Base-by-base conservation (phyloP, 2,329 filamentous ascomycete genomes). In the Epichloe glyceriae region DNA sequence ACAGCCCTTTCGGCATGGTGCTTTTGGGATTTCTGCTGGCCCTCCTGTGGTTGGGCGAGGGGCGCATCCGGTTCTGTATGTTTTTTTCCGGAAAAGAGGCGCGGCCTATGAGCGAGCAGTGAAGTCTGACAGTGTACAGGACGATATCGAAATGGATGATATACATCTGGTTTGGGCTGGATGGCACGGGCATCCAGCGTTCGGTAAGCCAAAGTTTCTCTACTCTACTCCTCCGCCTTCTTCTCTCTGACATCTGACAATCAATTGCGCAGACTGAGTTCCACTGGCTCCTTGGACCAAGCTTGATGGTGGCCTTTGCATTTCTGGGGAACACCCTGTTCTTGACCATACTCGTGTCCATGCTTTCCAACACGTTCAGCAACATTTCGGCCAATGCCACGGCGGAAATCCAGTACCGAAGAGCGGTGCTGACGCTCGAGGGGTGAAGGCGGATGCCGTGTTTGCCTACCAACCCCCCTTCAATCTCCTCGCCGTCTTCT, bases 141-240 rank as follows among this genome's bases (percentile, higher is more conserved):
- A 86, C 83, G 1, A 89, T 93, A 54, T 81, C 81, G 43, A 89
- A 90, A 66, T 94, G 88, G 88, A 91, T 94, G 86, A 77, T 93
- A 2, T 93, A 86, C 77, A 90, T 94, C 56, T 94, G 88, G 88
- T 93, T 94, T 61, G 88, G 88, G 2, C 77, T 94, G 2, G 88
- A 93, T 58, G 88, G 79, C 6, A 80, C 75, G 3, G 80, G 80
- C 7, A 81, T 83, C 41, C 73, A 79, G 46, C 65, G 72, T 56
- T 79, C 78, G 51, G 73, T 75, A 60, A 61, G 71, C 61, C 6
- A 10, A 15, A 17, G 35, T 8, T 38, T 11, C 14, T 38, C 35
- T n/a, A 10, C 34, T 14, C 34, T 10, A 15, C 10, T 8, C 22
- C 15, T 20, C 46, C n/a, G 14, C 11, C 20, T 39, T 30, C 5